Percentiles rank a stretch among this genome's conserved stretches.
Evolutionary conservation across 257 asterid species (phyloP).

Genomic region (Solanum peruvianum): DNA sequence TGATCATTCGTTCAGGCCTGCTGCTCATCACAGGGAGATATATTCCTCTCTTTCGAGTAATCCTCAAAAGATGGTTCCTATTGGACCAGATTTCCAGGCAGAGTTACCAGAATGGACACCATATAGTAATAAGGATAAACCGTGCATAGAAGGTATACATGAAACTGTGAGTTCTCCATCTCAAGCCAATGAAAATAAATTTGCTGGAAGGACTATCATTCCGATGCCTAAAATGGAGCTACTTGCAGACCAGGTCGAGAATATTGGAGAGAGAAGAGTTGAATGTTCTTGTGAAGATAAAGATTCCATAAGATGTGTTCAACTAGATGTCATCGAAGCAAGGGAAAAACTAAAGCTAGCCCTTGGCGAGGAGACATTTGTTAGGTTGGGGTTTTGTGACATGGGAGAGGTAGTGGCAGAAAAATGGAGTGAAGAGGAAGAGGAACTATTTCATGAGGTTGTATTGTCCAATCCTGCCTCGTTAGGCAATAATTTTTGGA

Average conservation of each 20-base stretch:
- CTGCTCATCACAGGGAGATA: slow-evolving; percentile 22
- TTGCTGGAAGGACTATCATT: slow-evolving; percentile 37
- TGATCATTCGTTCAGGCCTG: slow-evolving; percentile 21
- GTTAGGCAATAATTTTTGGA: slow-evolving; percentile 56
- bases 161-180: background rate
- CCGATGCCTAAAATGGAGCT: slow-evolving; percentile 23
- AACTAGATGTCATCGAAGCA: slow-evolving; percentile 55
- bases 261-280: slow-evolving; percentile 39
- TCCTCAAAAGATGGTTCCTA: slow-evolving; percentile 41
- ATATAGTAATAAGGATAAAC: background rate
- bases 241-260: slow-evolving; percentile 12
- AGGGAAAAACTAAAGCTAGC: slow-evolving; percentile 36
- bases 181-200: slow-evolving; percentile 1
- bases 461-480: slow-evolving; percentile 55
- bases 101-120: slow-evolving; percentile 51
- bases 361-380: slow-evolving; percentile 31
- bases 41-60: slow-evolving; percentile 19
- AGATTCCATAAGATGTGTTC: slow-evolving; percentile 77
- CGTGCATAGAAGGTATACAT: background rate
- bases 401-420: slow-evolving; percentile 72
- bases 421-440: slow-evolving; percentile 67
- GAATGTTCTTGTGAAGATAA: slow-evolving; percentile 48
- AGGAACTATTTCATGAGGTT: slow-evolving; percentile 46
- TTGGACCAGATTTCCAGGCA: slow-evolving; percentile 70
- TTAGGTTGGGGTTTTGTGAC: slow-evolving; percentile 46